A percentile compares a stretch with the other conserved stretches of the same genome.
These are phyloP conservation scores for Dipteronia sinensis DNA, from an alignment of 345 rosid genomes.

Conservation along the genomic window DNA sequence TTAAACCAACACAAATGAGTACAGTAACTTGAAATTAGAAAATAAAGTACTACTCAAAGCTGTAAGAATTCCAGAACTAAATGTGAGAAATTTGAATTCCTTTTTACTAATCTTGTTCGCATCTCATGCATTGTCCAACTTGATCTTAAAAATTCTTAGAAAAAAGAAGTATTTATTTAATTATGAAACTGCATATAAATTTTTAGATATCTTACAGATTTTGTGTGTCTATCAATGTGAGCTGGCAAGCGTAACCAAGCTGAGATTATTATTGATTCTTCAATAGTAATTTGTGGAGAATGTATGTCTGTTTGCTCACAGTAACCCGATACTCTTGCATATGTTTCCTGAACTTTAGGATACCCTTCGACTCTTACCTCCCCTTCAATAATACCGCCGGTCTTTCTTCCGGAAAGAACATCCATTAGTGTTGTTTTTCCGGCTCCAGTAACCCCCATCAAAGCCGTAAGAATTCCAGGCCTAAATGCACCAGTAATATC, in stretches of 20 bases:
- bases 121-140: no score
- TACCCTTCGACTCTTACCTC: constrained; percentile 44
- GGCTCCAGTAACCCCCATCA: constrained; percentile 52
- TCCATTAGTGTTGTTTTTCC: constrained; percentile 57
- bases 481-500: constrained; percentile 46
- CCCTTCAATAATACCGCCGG: constrained; percentile 43
- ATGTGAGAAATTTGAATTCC: no score
- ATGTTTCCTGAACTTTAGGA: constrained; percentile 46
- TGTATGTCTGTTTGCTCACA: constrained; percentile 54
- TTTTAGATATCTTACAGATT: constrained; percentile 38
- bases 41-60: no score
- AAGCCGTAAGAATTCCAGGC: constrained; percentile 49
- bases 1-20: no score
- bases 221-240: constrained; percentile 28
- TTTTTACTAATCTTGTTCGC: no score
- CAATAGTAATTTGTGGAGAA: constrained; percentile 45
- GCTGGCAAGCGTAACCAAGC: constrained; percentile 44
- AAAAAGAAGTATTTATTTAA: no score
- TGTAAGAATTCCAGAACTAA: no score
- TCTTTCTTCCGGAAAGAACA: constrained; percentile 60
- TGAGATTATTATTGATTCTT: constrained; percentile 45
- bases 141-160: no score
- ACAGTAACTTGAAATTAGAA: no score
- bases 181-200: no score
- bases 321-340: constrained; percentile 48